Evolutionary conservation across 306 rosid species (phyloP).

Genomic region (Gleditsia sinensis): DNA sequence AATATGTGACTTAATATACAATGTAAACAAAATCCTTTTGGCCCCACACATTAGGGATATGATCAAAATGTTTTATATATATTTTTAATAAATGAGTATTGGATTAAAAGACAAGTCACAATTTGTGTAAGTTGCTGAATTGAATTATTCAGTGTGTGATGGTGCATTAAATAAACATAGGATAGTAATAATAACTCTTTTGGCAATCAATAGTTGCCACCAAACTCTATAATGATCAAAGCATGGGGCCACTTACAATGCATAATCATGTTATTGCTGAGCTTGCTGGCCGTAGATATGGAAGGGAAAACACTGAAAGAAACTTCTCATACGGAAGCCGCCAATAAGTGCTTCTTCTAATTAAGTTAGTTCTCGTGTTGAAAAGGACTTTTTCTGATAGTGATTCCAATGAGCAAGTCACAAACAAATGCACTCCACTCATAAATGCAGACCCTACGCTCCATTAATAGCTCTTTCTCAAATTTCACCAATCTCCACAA

Average conservation of each 20-base stretch:
- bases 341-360: conserved; percentile 6
- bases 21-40: neutral
- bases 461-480: neutral
- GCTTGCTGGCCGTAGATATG: too few relatives aligned
- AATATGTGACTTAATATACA: neutral
- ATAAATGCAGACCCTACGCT: neutral
- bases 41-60: too few relatives aligned
- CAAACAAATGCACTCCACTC: neutral
- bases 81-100: neutral
- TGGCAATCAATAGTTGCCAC: too few relatives aligned
- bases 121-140: neutral
- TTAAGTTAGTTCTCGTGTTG: too few relatives aligned
- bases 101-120: neutral
- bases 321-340: conserved; percentile 11
- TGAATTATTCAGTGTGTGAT: neutral
- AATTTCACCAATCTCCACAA: too few relatives aligned
- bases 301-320: neutral
- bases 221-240: too few relatives aligned
- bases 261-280: too few relatives aligned
- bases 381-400: neutral
- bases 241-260: too few relatives aligned
- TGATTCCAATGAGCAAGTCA: neutral
- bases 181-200: too few relatives aligned
- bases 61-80: too few relatives aligned
- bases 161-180: neutral